Conservation (phyloP, 768 basidiomycete genomes). For the Boletales sp. region DNA sequence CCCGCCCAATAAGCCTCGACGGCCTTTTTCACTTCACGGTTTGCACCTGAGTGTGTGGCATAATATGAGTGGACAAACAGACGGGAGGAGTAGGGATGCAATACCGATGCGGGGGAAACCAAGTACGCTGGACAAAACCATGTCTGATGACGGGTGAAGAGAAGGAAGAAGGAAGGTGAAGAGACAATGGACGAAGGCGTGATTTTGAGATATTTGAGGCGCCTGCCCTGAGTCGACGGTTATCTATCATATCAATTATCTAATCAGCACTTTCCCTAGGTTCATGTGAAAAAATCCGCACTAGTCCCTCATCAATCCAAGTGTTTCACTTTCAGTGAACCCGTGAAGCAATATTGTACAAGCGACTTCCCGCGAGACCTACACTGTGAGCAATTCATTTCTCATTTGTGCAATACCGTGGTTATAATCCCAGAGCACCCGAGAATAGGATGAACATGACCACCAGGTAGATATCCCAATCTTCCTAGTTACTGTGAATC, state of each 20-base stretch:
- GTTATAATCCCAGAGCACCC: no score
- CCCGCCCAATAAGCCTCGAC: constrained; percentile 98
- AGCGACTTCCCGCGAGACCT: no score
- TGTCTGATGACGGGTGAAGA: constrained; percentile 29
- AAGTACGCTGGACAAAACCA: constrained; percentile 83
- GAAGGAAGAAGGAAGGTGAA: constrained; percentile 9
- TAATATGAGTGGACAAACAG: neutral
- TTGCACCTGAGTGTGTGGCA: constrained; percentile 54
- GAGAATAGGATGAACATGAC: no score
- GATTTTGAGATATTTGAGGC: constrained; percentile 27
- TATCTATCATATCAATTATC: constrained; percentile 24
- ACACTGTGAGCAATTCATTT: no score
- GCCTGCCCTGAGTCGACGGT: constrained; percentile 33
- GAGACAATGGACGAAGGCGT: neutral
- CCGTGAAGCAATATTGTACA: neutral
- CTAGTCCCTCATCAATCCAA: neutral
- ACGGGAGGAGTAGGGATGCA: neutral
- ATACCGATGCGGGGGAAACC: constrained; percentile 86
- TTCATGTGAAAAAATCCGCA: constrained; percentile 14
- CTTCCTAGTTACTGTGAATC: no score
- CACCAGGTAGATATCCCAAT: no score
- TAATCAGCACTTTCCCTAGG: constrained; percentile 5
- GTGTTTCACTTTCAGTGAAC: neutral
- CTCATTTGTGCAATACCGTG: no score
- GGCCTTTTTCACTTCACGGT: constrained; percentile 96